These are phyloP conservation scores for Rhododendron ovatum DNA, from an alignment of 148 eudicot species.

Conservation along the genomic window DNA sequence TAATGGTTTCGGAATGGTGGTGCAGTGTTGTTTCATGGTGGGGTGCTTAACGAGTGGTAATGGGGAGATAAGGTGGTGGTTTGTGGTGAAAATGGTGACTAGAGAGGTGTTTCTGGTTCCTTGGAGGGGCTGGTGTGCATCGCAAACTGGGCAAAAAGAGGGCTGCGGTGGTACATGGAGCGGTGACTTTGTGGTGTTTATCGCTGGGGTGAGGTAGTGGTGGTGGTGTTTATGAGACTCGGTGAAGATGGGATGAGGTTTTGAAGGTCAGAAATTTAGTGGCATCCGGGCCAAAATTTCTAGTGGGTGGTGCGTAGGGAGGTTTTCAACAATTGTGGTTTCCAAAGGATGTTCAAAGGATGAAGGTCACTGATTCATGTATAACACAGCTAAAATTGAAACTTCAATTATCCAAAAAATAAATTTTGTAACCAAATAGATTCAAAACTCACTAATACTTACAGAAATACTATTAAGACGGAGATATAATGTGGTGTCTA, in stretches of 20 bases:
- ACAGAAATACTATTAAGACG: background rate
- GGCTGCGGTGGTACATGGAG: background rate
- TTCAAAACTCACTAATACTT: background rate
- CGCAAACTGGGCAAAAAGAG: background rate
- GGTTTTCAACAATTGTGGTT: background rate
- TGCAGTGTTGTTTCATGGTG: background rate
- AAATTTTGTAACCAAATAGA: background rate
- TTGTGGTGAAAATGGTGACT: background rate
- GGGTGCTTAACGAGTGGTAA: background rate
- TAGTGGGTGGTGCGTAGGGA: background rate
- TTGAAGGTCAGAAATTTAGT: background rate
- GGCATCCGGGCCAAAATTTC: background rate
- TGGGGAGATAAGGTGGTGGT: background rate
- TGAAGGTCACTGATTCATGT: background rate
- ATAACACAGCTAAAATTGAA: background rate
- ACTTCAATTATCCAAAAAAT: background rate
- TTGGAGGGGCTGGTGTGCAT: background rate
- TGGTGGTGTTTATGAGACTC: background rate
- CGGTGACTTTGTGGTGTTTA: background rate
- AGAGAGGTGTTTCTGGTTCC: background rate
- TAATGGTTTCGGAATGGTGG: background rate
- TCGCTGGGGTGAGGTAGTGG: background rate
- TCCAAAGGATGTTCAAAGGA: background rate
- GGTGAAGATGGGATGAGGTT: background rate
- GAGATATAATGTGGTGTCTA: background rate